Conservation (phyloP, 306 rosid genomes). For the Argentina anserina region DNA sequence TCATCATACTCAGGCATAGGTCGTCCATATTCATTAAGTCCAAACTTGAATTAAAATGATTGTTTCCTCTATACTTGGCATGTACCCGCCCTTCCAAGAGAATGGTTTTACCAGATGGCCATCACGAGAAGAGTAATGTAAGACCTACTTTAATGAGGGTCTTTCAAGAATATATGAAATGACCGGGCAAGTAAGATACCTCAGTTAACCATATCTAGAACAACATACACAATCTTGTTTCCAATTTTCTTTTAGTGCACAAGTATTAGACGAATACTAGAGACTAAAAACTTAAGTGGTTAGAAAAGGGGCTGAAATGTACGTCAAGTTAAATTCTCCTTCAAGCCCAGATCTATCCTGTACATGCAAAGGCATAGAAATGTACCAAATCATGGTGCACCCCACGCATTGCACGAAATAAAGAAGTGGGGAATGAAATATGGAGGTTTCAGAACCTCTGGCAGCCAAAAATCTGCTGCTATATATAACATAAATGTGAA, state of each 20-base stretch:
- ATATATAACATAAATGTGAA: not conserved
- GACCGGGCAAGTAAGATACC: not conserved
- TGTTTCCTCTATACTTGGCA: not conserved
- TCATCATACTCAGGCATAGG: not conserved
- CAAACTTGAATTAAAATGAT: not conserved
- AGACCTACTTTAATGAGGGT: not conserved
- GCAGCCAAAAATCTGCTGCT: not conserved
- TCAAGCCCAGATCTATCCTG: not conserved
- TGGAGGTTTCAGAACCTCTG: not conserved
- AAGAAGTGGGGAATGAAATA: not conserved
- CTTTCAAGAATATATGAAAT: not conserved
- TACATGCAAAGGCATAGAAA: not conserved
- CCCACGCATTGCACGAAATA: not conserved
- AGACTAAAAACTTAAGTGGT: not conserved
- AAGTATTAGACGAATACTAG: not conserved
- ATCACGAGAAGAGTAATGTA: not conserved
- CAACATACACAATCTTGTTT: not conserved
- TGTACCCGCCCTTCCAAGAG: not conserved
- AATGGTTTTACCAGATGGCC: not conserved
- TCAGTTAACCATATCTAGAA: not conserved
- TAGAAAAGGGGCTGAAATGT: not conserved
- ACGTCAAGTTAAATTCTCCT: not conserved
- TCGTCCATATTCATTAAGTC: not conserved
- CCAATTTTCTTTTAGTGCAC: not conserved
- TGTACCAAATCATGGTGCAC: not conserved